phyloP scores from a whole-genome alignment of 2,329 filamentous ascomycete species.

The Penicillium occitanis region DNA sequence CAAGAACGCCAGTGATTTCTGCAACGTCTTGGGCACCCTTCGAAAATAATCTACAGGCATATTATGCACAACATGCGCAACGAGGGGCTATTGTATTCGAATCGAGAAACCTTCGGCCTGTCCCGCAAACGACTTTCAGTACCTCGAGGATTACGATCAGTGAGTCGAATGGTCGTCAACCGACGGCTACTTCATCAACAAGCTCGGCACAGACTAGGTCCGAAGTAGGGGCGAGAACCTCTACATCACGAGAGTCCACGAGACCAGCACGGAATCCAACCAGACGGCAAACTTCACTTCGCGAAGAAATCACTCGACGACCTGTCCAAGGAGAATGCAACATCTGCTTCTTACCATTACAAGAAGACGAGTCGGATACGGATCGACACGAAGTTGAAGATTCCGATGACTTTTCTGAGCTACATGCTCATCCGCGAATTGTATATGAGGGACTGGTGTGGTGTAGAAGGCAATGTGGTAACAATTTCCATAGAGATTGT shows the following conservation, averaged over 20 bases:
- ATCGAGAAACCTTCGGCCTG: not conserved
- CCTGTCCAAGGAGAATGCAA: constrained; percentile 16
- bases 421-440: not conserved
- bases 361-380: not conserved
- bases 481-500: constrained; percentile 18
- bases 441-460: not conserved
- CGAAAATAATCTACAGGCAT: not conserved
- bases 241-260: not conserved
- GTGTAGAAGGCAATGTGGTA: constrained; percentile 17
- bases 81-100: too few species aligned
- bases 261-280: not conserved
- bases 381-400: not conserved
- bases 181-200: not conserved
- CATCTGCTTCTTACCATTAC: constrained; percentile 13
- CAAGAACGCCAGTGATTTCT: not conserved
- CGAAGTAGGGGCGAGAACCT: not conserved
- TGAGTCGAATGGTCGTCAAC: not conserved
- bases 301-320: not conserved
- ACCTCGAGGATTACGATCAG: not conserved
- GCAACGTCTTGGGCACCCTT: too few species aligned
- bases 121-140: not conserved
- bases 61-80: not conserved
- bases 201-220: not conserved
- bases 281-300: not conserved
- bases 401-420: not conserved